Evolutionary conservation across 371 early-diverging fungal species (phyloP).

Genomic region (Rhizopus delemar): DNA sequence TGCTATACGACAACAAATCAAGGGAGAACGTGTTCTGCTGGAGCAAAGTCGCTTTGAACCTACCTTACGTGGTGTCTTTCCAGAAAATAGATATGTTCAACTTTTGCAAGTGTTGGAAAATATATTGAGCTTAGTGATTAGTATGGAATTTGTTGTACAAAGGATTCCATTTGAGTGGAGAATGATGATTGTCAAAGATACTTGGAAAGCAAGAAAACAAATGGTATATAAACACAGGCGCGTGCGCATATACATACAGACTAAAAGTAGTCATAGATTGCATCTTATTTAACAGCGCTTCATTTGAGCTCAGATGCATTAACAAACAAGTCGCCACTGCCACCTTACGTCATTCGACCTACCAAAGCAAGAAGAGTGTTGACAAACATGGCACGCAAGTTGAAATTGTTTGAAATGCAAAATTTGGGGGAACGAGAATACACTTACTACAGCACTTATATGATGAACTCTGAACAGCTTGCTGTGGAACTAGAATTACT

Average conservation of each 20-base stretch:
- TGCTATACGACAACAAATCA: conserved; percentile 41
- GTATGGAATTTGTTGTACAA: conserved; percentile 44
- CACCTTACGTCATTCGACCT: conserved; percentile 43
- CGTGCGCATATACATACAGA: not conserved
- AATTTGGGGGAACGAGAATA: conserved; percentile 41
- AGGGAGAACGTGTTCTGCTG: conserved; percentile 39
- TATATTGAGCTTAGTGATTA: conserved; percentile 42
- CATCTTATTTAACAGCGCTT: conserved; percentile 42
- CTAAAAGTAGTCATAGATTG: conserved; percentile 24
- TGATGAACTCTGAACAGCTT: conserved; percentile 51
- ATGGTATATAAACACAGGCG: conserved; percentile 24
- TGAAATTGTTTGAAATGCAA: conserved; percentile 20
- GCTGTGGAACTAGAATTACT: conserved; percentile 48
- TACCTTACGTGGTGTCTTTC: conserved; percentile 47
- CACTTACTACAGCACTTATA: conserved; percentile 46
- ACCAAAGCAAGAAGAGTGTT: conserved; percentile 43
- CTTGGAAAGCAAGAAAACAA: conserved; percentile 48
- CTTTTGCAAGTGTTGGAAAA: conserved; percentile 46
- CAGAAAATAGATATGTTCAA: conserved; percentile 38
- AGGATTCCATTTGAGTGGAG: conserved; percentile 38
- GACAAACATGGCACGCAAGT: conserved; percentile 40
- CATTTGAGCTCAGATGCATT: conserved; percentile 46
- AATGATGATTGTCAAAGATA: conserved; percentile 31
- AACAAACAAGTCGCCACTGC: conserved; percentile 44
- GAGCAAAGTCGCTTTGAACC: conserved; percentile 55